Base-by-base conservation (phyloP, 805 yeast species). In the Hanseniaspora lachancei region DNA sequence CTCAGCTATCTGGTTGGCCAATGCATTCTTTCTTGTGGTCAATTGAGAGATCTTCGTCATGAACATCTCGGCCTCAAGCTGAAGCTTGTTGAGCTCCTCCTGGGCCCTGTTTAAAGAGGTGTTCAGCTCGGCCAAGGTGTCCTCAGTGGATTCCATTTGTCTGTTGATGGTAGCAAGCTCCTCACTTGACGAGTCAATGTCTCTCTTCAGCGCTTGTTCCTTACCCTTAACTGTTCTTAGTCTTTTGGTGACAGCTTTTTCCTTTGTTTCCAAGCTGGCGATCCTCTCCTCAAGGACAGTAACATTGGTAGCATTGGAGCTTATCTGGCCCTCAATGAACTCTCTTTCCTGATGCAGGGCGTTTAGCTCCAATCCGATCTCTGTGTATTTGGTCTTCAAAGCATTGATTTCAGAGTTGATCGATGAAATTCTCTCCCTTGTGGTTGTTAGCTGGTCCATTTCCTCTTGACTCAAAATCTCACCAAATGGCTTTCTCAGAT, bases 1-100 rank as follows among this genome's bases (percentile, higher is more conserved):
- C 43, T 86, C 95, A 58, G 89, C 75, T 34, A 89, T 82, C 63
- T 79, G 85, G 58, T 76, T 78, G 60, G 81, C 82, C 24, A 86
- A 67, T 60, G 86, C 95, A 49, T 84, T 86, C 58, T 86, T 76
- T 60, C 95, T 76, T 44, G 74, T 70, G 4, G 71, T 64, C 49
- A 87, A 68, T 5, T 82, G 64, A 1, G 84, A 73, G 60, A 81
- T 85, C 62, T 78, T 82, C 21, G 84, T 76, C 60, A 84, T 69
- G 7, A 74, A 72, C 57, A 77, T 81, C 62, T 88, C 95, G 0
- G 84, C 75, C n/a, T 64, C 68, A 59, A 81, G 82, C 57, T 83
- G 80, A 54, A 74, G 77, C 46, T 73, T 74, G 52, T 84, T 65
- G 1, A 79, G 64, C 18, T 72, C 64, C 2, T 76, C 68, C 63